Evolutionary conservation across 2,329 filamentous ascomycete genomes (phyloP), one percentile per base, ranked within the genome.

Genomic region (Chaetoscypha palmicola): DNA sequence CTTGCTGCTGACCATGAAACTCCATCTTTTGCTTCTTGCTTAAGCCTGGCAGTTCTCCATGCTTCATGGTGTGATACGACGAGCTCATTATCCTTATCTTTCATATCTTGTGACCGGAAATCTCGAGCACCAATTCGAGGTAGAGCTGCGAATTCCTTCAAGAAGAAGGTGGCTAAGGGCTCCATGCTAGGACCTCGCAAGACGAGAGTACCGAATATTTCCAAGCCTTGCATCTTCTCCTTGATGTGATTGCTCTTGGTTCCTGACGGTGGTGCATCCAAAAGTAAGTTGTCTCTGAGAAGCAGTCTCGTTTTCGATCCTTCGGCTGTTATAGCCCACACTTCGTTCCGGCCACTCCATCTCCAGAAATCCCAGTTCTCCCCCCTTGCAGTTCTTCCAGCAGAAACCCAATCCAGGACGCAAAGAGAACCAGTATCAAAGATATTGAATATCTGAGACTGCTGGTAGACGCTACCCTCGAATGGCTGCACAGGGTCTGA

Each of bases 401-500:
- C 86, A 2, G 82, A 94, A 5, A 97, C 89, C 92, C 92, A 98
- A 64, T 98, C 92, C 35, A 95, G 69, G 2, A 94, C 73, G 60
- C 89, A 94, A 11, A 97, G 66, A 31, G 83, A 80, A 55, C 71
- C 77, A 4, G 59, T 65, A 7, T 68, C 66, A 5, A 69, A 69
- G 39, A 83, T 65, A 26, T 74, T 74, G 64, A 96, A 96, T 16
- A 79, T 74, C 64, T 97, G 92, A 12, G 70, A 74, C 65, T 97
- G 92, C 55, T 84, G 78, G 64, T 95, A 97, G 33, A 84, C 77
- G 58, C 87, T 94, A 50, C 78, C 76, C 48, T 79, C 81, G 62
- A 94, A 97, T 0, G 92, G 92, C 62, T 96, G 91, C 2, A 94
- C 85, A 1, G 92, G 92, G 62, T 98, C 92, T 0, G 92, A 92